phyloP scores from a whole-genome alignment of 768 basidiomycete genomes.

The Pisolithus tinctorius region DNA sequence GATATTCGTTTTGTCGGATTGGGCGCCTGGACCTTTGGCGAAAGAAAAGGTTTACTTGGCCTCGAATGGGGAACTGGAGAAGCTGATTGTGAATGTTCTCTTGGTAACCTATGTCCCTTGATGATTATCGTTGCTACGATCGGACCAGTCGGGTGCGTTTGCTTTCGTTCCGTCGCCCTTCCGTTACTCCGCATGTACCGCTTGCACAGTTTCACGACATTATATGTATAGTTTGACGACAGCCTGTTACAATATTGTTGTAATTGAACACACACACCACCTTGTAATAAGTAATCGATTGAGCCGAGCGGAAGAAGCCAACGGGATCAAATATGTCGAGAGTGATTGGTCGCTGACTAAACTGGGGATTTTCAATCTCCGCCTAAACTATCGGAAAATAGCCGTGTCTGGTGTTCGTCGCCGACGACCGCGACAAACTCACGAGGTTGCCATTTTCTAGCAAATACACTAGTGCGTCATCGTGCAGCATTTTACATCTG shows the following conservation, averaged over 20 bases:
- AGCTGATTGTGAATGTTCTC: conserved; percentile 69
- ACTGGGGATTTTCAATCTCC: conserved; percentile 10
- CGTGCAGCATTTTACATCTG: neutral
- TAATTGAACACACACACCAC: neutral
- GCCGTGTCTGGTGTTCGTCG: conserved; percentile 21
- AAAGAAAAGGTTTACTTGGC: conserved; percentile 69
- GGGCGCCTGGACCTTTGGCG: conserved; percentile 40
- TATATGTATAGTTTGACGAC: neutral
- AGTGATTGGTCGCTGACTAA: conserved; percentile 10
- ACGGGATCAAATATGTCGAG: neutral
- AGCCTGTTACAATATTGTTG: neutral
- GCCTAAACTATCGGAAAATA: conserved; percentile 10
- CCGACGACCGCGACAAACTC: conserved; percentile 39
- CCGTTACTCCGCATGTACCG: neutral
- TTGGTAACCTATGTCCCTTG: conserved; percentile 64
- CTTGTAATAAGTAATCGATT: neutral
- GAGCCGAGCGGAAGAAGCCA: neutral
- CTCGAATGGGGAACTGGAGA: conserved; percentile 59
- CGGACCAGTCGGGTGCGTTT: neutral
- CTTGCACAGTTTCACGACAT: too few species aligned
- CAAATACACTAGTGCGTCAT: conserved; percentile 3
- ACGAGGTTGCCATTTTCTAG: conserved; percentile 13
- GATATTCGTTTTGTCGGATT: conserved; percentile 53
- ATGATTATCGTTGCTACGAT: conserved; percentile 8
- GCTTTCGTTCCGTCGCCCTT: neutral